phyloP scores from a whole-genome alignment of 495 filamentous ascomycete genomes.

The Lepidopterella palustris region DNA sequence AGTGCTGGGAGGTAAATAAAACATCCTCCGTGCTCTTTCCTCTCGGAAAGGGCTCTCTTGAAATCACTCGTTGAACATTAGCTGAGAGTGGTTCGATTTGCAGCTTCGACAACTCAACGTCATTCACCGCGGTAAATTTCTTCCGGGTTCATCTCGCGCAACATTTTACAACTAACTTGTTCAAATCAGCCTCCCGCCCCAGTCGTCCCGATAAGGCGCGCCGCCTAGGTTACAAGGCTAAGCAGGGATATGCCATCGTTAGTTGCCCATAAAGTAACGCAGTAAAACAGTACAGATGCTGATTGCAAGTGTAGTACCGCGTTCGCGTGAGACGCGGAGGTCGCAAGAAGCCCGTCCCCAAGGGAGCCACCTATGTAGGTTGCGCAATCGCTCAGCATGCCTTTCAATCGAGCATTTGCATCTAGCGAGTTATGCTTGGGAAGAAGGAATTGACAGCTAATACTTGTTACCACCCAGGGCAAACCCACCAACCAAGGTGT shows the following conservation, averaged over 20 bases:
- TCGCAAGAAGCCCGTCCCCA: constrained; percentile 81
- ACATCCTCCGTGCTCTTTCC: constrained; percentile 37
- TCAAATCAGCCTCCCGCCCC: constrained; percentile 73
- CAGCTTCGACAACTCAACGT: constrained; percentile 97
- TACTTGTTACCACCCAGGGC: constrained; percentile 47
- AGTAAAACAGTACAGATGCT: too few relatives aligned
- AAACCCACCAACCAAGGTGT: constrained; percentile 99
- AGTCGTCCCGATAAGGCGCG: constrained; percentile 99
- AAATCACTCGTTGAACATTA: constrained; percentile 99
- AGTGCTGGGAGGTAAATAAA: constrained; percentile 99
- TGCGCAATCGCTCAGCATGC: too few relatives aligned
- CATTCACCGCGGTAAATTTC: constrained; percentile 69
- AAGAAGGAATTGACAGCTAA: too few relatives aligned
- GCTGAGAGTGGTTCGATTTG: constrained; percentile 99
- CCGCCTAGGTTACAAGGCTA: constrained; percentile 99
- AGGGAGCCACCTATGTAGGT: constrained; percentile 99
- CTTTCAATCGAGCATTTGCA: too few relatives aligned
- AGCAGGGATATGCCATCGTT: constrained; percentile 99
- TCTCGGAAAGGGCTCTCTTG: constrained; percentile 40
- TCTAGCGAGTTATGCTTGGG: too few relatives aligned
- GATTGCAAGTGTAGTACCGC: too few relatives aligned
- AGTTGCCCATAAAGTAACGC: too few relatives aligned
- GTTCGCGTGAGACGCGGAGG: constrained; percentile 95
- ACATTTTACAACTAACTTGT: background rate
- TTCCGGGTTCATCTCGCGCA: background rate